Base-by-base conservation (phyloP, 2,329 filamentous ascomycete genomes). In the Plectosphaerella sp. region DNA sequence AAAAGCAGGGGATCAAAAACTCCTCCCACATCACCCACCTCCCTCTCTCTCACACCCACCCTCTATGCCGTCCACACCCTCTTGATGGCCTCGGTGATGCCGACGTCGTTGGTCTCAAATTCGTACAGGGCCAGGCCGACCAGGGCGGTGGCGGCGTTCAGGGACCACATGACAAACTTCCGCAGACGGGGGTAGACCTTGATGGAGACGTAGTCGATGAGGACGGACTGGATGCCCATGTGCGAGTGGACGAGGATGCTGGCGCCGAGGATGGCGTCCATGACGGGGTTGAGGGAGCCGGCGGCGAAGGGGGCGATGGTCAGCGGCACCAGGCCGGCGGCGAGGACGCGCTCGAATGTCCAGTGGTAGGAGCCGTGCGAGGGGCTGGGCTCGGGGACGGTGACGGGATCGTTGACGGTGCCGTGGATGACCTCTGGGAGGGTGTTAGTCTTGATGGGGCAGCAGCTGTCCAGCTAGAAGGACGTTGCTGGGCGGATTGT, bases 101-200 rank as follows among this genome's bases (percentile, higher is more conserved):
- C 94, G 49, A 99, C 91, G 62, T 99, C 94, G 67, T 97, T 97
- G 33, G 94, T 99, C 85, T 99, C 94, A 64, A 97, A 97, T 73
- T 97, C 93, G 75, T 99, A 99, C 65, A 97, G 80, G 53, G 92
- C 92, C 59, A 96, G 80, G 48, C 89, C 91, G 57, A 92, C 89
- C 49, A 90, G 76, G 53, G 93, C 77, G 11, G 95, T 97, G 54
- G 83, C 86, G 45, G 79, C 73, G 65, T 92, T 91, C 57, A 97
- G 82, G 37, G 79, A 76, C 91, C 91, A 97, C 70, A 81, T 83
- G 67, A 86, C 78, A n/a, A 76, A 51, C 66, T 82, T 85, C 68
- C 83, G 83, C 55, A 82, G 72, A 59, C 79, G 83, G 48, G 91
- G 89, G 60, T 88, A 79, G 62, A 84, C 79, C 67, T 80, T 79